Base-by-base conservation (phyloP, 163 green algal species). In the Scenedesmus sp. region DNA sequence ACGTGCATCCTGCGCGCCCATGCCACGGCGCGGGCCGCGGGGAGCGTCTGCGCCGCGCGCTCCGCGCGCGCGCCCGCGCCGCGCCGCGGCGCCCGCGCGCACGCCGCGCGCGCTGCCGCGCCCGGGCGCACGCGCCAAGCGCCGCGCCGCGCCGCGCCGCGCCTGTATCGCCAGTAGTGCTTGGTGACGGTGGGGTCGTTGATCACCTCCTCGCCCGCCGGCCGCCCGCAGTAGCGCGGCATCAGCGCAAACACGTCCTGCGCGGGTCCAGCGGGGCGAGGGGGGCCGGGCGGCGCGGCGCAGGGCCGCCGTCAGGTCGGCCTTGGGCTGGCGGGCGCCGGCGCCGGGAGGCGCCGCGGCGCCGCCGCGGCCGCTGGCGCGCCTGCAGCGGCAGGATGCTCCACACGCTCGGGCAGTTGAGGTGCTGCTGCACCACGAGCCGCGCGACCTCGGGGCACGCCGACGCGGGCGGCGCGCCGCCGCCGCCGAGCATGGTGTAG, bases 161-260 rank as follows among this genome's bases (percentile, higher is more conserved):
- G 86, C 80, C 80, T 85, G 78, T 87, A 97, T 4, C 91, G 72
- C 95, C 96, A 99, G 86, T 98, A 98, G 86, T 99, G 96, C 78
- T 91, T 88, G 13, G 85, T 79, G 26, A 95, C 93, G n/a, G 92
- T 96, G 2, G 96, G 96, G 85, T 98, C 93, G 85, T 99, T 99
- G 87, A 99, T 98, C 6, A 89, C 91, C 87, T 99, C 95, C 80
- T 97, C 90, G 3, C 34, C 57, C 0, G 95, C 80, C 9, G 90
- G 86, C 9, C 92, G 82, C n/a, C 60, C 58, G 5, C 45, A 80
- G 75, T 80, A 85, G 6, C 60, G 53, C 0, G 26, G n/a, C 26
- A 77, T 83, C 9, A 92, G 63, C 3, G 84, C 86, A 82, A 89
- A 84, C 9, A 90, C 45, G 77, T 90, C 88, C 82, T 91, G 74